Evolutionary conservation across 169 alveolate species (phyloP).

Genomic region (Perkinsus marinus): DNA sequence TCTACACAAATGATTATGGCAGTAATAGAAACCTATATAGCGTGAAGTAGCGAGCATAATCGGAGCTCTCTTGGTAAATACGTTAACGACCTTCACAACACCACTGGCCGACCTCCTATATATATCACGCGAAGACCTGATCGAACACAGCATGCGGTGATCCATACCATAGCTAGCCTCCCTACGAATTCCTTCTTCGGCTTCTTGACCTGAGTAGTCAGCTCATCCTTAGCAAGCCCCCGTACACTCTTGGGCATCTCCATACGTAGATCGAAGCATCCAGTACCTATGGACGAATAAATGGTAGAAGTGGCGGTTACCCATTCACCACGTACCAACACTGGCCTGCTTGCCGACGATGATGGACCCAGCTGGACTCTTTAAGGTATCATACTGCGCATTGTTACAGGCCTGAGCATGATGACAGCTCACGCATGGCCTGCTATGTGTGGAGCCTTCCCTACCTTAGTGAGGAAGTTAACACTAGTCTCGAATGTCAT

Average conservation of each 20-base stretch:
- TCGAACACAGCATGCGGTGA: neutral
- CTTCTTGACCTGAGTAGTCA: neutral
- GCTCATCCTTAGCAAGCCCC: neutral
- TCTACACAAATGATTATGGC: neutral
- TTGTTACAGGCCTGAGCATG: neutral
- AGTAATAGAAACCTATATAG: neutral
- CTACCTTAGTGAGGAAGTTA: constrained; percentile 70
- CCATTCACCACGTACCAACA: neutral
- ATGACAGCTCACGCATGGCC: too few relatives aligned
- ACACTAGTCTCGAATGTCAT: constrained; percentile 93
- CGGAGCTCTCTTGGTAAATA: neutral
- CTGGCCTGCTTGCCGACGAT: neutral
- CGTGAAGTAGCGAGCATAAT: neutral
- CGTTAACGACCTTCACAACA: neutral
- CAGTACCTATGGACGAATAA: neutral
- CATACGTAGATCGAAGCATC: neutral
- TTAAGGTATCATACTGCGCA: neutral
- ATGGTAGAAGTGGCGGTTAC: neutral
- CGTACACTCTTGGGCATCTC: neutral
- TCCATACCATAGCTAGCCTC: neutral
- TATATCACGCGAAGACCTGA: neutral
- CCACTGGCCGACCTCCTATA: neutral
- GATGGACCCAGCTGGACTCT: neutral
- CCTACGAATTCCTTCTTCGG: neutral
- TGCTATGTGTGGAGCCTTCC: too few relatives aligned